phyloP scores from a whole-genome alignment of 225 moss, liverwort and hornwort species.

The Climacium dendroides region DNA sequence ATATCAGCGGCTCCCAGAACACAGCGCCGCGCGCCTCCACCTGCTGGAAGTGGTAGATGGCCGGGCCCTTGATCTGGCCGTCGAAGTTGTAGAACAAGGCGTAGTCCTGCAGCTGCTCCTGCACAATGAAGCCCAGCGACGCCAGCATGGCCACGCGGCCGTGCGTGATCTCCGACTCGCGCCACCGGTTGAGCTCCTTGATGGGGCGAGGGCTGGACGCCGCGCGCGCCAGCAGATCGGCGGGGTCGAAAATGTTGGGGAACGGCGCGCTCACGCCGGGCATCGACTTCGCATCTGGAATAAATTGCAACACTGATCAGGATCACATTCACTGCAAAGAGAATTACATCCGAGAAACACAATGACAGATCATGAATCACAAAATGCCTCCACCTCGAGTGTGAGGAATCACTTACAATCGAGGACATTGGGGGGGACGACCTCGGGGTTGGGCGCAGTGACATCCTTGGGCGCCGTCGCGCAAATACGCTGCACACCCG shows the following conservation, averaged over 20 bases:
- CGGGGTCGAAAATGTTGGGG: slow-evolving; percentile 47
- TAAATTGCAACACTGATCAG: background rate
- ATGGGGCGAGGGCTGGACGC: slow-evolving; percentile 46
- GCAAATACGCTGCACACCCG: background rate
- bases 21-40: slow-evolving; percentile 54
- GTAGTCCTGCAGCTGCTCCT: slow-evolving; percentile 51
- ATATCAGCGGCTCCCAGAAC: slow-evolving; percentile 41
- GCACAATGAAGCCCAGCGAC: slow-evolving; percentile 32
- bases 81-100: slow-evolving; percentile 31
- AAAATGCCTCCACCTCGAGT: background rate
- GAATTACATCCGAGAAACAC: no score
- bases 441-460: background rate
- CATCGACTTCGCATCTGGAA: slow-evolving; percentile 13
- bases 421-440: slow-evolving; percentile 9
- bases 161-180: slow-evolving; percentile 46
- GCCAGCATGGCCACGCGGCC: slow-evolving; percentile 60
- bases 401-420: background rate
- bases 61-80: slow-evolving; percentile 41
- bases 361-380: background rate
- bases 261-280: slow-evolving; percentile 33
- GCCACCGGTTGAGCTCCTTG: slow-evolving; percentile 46
- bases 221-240: slow-evolving; percentile 27
- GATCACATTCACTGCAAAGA: background rate
- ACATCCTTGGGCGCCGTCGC: background rate
- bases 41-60: slow-evolving; percentile 59